These are phyloP conservation scores for Globisporangium cederbergense DNA, from an alignment of 352 stramenopile species.

Conservation along the genomic window DNA sequence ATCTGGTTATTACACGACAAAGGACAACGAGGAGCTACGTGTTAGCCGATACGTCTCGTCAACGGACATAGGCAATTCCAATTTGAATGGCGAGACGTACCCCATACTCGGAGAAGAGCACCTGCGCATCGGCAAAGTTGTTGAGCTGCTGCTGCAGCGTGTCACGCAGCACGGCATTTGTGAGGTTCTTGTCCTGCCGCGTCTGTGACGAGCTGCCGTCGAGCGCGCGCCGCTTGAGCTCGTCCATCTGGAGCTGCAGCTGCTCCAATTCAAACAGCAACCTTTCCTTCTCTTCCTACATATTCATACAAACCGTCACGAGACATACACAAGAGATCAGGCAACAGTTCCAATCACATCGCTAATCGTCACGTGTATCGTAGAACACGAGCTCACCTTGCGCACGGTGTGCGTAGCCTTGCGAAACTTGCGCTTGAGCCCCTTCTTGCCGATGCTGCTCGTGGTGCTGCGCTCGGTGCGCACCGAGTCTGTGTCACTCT, in stretches of 20 bases:
- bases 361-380: background rate
- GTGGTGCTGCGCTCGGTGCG: background rate
- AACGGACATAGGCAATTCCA: slow-evolving; percentile 1
- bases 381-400: background rate
- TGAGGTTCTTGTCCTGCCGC: slow-evolving; percentile 10
- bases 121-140: slow-evolving; percentile 25
- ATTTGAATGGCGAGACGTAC: slow-evolving; percentile 14
- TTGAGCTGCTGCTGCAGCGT: slow-evolving; percentile 26
- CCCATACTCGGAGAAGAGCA: slow-evolving; percentile 29
- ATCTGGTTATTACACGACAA: slow-evolving; percentile 1
- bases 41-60: background rate
- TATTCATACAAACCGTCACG: no score
- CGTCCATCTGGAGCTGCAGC: slow-evolving; percentile 31
- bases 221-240: slow-evolving; percentile 31
- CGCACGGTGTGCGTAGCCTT: slow-evolving; percentile 19
- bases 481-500: slow-evolving; percentile 9
- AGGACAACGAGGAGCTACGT: background rate
- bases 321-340: no score
- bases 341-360: no score
- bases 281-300: slow-evolving; percentile 34
- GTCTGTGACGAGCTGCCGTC: slow-evolving; percentile 9
- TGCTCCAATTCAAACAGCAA: slow-evolving; percentile 26
- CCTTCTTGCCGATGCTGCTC: slow-evolving; percentile 7
- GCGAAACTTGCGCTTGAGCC: slow-evolving; percentile 15
- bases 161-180: slow-evolving; percentile 21